Percentiles rank a stretch among this genome's conserved stretches.
Evolutionary conservation across 2,329 filamentous ascomycete genomes (phyloP).

Genomic region (Raffaelea deltoideospora): DNA sequence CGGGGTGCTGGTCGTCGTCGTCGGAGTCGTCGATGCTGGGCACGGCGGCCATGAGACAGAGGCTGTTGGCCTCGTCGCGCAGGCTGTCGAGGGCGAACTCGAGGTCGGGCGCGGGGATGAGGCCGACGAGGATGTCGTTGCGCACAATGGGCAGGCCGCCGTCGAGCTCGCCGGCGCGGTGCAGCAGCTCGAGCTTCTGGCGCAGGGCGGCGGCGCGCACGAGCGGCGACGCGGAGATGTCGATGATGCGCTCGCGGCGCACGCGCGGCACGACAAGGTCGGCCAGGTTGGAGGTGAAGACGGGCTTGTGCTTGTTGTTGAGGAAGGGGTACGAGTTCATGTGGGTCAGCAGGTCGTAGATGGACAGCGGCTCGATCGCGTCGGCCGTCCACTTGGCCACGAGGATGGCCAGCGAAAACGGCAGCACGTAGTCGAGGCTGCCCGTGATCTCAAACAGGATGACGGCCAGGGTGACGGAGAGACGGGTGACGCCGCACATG

Average conservation of each 20-base stretch:
- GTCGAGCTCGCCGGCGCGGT: constrained; percentile 78
- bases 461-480: constrained; percentile 86
- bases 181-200: constrained; percentile 64
- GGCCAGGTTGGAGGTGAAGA: constrained; percentile 76
- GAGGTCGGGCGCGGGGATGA: constrained; percentile 88
- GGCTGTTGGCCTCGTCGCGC: constrained; percentile 52
- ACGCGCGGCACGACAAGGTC: constrained; percentile 73
- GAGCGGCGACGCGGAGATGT: constrained; percentile 70
- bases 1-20: constrained; percentile 27
- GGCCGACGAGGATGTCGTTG: constrained; percentile 63
- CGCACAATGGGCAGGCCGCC: constrained; percentile 80
- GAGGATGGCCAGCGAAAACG: constrained; percentile 81
- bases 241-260: constrained; percentile 65
- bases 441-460: constrained; percentile 94
- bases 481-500: constrained; percentile 90
- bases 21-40: constrained; percentile 49
- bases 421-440: constrained; percentile 85
- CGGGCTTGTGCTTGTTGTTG: constrained; percentile 87
- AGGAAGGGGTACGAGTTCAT: constrained; percentile 97
- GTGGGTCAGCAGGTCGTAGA: constrained; percentile 88
- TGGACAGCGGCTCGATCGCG: constrained; percentile 83
- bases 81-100: constrained; percentile 85
- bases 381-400: constrained; percentile 98
- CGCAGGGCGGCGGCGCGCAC: constrained; percentile 66
- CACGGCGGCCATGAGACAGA: constrained; percentile 71